Conservation (phyloP, 23 red algal species). For the Gracilaria domingensis region DNA sequence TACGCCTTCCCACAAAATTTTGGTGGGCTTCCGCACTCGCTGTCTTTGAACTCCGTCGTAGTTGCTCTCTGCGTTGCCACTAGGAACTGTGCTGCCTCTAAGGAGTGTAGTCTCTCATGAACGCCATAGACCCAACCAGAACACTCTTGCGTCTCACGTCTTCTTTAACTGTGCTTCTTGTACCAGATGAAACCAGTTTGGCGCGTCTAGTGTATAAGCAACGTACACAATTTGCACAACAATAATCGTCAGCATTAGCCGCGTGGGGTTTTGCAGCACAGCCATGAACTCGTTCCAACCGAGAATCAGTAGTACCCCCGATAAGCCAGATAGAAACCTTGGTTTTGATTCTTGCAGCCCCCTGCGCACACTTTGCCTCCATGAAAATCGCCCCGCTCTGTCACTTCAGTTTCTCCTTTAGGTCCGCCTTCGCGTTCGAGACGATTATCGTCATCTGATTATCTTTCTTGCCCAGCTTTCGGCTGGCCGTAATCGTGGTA, state of each 20-base stretch:
- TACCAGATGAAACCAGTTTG: too few relatives aligned
- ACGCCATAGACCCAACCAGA: too few relatives aligned
- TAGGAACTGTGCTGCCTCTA: too few relatives aligned
- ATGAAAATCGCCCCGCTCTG: constrained; percentile 72
- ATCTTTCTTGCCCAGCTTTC: background rate
- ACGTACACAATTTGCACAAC: constrained; percentile 74
- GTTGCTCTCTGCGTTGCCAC: too few relatives aligned
- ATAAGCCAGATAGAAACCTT: constrained; percentile 80
- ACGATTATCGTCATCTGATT: constrained; percentile 20
- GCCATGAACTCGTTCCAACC: constrained; percentile 91
- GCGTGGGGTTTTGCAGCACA: constrained; percentile 69
- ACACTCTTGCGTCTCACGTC: too few relatives aligned
- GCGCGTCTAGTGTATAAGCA: constrained; percentile 50
- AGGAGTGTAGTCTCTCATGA: too few relatives aligned
- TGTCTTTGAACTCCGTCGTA: too few relatives aligned
- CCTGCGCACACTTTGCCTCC: constrained; percentile 91
- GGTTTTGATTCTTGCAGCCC: constrained; percentile 73
- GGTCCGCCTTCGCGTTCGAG: constrained; percentile 26
- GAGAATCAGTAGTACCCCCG: constrained; percentile 75
- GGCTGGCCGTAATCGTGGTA: background rate
- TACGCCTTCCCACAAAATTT: too few relatives aligned
- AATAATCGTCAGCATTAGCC: constrained; percentile 79
- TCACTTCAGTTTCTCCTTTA: constrained; percentile 75
- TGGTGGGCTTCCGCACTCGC: too few relatives aligned
- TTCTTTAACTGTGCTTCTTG: too few relatives aligned